Percentiles rank a stretch among this genome's conserved stretches.
Evolutionary conservation across 139 green algal species (phyloP).

Genomic region (Axilococcus clingmanii): DNA sequence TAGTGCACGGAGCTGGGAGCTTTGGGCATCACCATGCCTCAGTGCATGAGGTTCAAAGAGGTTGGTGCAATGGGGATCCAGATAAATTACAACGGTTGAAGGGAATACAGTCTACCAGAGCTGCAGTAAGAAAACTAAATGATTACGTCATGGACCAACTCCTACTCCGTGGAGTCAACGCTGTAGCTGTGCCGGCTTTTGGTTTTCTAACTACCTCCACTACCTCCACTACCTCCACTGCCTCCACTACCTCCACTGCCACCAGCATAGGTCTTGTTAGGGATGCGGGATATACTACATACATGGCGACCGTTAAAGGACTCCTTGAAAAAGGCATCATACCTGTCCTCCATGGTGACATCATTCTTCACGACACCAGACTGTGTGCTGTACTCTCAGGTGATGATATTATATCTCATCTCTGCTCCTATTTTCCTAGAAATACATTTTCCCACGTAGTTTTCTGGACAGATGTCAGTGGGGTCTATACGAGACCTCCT

Average conservation of each 20-base stretch:
- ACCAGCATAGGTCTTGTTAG: not conserved
- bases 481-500: slow-evolving; percentile 44
- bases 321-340: slow-evolving; percentile 33
- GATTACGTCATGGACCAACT: slow-evolving; percentile 25
- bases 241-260: not conserved
- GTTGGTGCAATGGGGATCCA: too few species aligned
- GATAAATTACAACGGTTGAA: too few species aligned
- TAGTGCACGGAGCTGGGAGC: slow-evolving; percentile 62
- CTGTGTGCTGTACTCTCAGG: slow-evolving; percentile 48
- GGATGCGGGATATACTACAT: slow-evolving; percentile 7
- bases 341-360: slow-evolving; percentile 61
- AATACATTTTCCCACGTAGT: slow-evolving; percentile 32
- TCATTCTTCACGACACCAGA: slow-evolving; percentile 31
- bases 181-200: slow-evolving; percentile 42
- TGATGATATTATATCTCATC: slow-evolving; percentile 33
- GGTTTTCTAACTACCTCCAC: slow-evolving; percentile 34
- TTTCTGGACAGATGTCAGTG: slow-evolving; percentile 58
- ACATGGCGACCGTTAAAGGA: too few species aligned
- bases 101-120: slow-evolving; percentile 38
- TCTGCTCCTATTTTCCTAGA: slow-evolving; percentile 30
- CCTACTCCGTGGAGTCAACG: slow-evolving; percentile 27
- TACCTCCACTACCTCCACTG: too few species aligned
- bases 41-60: slow-evolving; percentile 25
- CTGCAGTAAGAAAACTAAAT: slow-evolving; percentile 46
- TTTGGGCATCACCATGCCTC: slow-evolving; percentile 51